These are phyloP conservation scores for Emmonsiellopsis sp. DNA, from an alignment of 2,329 filamentous ascomycete species.

Conservation along the genomic window DNA sequence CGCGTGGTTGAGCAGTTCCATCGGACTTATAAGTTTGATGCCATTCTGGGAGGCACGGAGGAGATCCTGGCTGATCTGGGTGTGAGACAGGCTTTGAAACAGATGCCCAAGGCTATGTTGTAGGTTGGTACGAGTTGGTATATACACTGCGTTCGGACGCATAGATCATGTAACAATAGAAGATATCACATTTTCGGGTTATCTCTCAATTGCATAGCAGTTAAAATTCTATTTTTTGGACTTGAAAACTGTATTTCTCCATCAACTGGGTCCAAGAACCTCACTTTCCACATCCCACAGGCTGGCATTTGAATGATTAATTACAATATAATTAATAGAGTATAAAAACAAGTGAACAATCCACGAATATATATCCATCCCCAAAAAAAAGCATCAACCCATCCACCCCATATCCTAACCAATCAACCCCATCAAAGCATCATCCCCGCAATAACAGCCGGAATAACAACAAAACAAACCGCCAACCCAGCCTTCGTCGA, in stretches of 20 bases:
- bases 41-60: constrained; percentile 71
- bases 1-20: constrained; percentile 76
- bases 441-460: not conserved
- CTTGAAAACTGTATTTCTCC: too few species aligned
- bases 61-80: constrained; percentile 75
- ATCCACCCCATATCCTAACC: not conserved
- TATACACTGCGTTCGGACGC: not conserved
- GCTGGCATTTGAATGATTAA: too few species aligned
- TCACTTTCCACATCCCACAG: too few species aligned
- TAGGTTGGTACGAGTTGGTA: constrained; percentile 32
- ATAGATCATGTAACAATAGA: constrained; percentile 2
- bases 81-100: constrained; percentile 73
- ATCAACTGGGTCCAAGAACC: too few species aligned
- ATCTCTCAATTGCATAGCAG: not conserved
- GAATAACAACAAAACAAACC: not conserved
- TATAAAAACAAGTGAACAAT: too few species aligned
- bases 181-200: not conserved
- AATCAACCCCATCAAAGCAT: not conserved
- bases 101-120: constrained; percentile 76
- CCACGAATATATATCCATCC: too few species aligned
- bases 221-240: too few species aligned
- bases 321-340: too few species aligned
- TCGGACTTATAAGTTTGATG: constrained; percentile 72
- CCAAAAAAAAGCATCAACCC: not conserved
- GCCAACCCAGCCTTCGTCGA: not conserved